Base-by-base conservation (phyloP, 2,329 filamentous ascomycete species). In the Dryadomyces sulphureus region DNA sequence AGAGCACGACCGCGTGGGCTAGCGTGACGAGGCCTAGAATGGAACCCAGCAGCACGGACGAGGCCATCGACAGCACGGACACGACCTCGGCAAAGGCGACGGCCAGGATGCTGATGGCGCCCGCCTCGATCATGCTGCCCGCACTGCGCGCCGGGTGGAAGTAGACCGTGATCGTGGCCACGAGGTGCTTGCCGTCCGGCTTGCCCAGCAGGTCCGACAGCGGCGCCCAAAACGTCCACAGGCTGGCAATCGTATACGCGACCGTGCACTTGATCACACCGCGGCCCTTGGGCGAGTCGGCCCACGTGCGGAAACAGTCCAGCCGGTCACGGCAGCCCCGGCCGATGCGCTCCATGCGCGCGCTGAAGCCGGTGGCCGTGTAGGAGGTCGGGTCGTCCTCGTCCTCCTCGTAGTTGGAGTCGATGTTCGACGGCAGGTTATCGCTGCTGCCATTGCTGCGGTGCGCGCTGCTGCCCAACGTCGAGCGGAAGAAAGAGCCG, bases 151-250 rank as follows among this genome's bases (percentile, higher is more conserved):
- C 85, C 5, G 90, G 88, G 60, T 95, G 88, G 57, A 95, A 96
- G 58, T 94, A 96, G 11, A 95, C 89, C 1, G 87, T 93, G 48
- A 95, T 78, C 2, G 90, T 95, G 27, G 88, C 88, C 44, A 94
- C 87, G 57, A 94, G 81, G 62, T 95, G 90, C 59, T 95, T 95
- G 43, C 87, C 87, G 63, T 94, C 89, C 57, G 88, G 83, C 52
- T 81, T 72, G 11, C 90, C 90, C 16, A 95, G 68, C 47, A 88
- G 75, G 7, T 70, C 66, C 16, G 87, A 80, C 47, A 94, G 70
- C 3, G 74, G 72, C 2, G 81, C 75, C 51, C 86, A 79, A 55
- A 94, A 92, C 0, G 89, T 95, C 32, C 81, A 87, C 61, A 94
- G 68, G 54, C 85, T 93, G 17, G 85, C 90, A 30, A 95, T 63